These are phyloP conservation scores for Aspergillus affinis DNA, from an alignment of 495 filamentous ascomycete genomes.

Conservation along the genomic window DNA sequence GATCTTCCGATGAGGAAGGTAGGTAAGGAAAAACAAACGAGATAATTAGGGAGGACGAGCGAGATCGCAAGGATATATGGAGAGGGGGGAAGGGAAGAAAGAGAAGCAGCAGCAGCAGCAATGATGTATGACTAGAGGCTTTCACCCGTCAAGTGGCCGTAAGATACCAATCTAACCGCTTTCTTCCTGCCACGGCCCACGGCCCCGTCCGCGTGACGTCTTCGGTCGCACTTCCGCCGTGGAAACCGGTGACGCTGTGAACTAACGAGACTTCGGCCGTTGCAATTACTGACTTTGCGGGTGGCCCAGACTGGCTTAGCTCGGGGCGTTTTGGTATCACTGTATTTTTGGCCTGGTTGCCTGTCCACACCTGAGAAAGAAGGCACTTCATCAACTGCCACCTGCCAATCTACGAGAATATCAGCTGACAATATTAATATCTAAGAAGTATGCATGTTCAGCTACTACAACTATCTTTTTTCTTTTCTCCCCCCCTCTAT, in stretches of 20 bases:
- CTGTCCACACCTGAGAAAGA: no score
- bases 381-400: no score
- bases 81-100: conserved; percentile 1
- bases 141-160: conserved; percentile 19
- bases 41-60: conserved; percentile 7
- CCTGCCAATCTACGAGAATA: no score
- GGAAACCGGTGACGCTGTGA: conserved; percentile 23
- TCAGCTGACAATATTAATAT: conserved; percentile 7
- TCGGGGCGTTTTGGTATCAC: background rate
- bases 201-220: conserved; percentile 40
- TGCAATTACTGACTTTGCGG: conserved; percentile 17
- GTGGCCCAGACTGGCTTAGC: no score
- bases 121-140: conserved; percentile 39
- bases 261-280: conserved; percentile 21
- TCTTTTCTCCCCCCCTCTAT: no score
- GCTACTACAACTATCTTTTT: conserved; percentile 6
- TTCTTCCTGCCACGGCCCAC: conserved; percentile 46
- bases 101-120: conserved; percentile 20
- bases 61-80: background rate
- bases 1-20: background rate
- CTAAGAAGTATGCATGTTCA: conserved; percentile 4
- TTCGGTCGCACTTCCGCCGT: conserved; percentile 32
- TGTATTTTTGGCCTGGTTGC: background rate
- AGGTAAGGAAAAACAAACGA: conserved; percentile 11
- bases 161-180: conserved; percentile 24